Evolutionary conservation across 1,284 basidiomycete species (phyloP), one percentile per base, ranked within the genome.

Genomic region (Rhodotorula sp.): DNA sequence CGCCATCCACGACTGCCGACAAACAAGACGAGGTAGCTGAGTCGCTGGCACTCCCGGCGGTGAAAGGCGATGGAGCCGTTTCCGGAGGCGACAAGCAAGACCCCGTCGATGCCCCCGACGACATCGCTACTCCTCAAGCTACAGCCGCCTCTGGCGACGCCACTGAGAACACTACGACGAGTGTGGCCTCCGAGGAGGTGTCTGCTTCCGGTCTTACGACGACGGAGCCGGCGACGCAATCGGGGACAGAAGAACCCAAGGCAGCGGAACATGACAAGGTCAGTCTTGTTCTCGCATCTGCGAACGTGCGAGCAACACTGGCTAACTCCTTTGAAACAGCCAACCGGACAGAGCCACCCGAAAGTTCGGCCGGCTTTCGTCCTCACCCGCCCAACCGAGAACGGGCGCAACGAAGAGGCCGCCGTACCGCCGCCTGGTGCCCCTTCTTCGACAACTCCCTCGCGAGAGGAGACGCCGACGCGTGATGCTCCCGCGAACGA

Each of bases 331-430:
- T n/a, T 10, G 6, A 24, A 1, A 22, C 30, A 42, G 37, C 7
- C 10, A 2, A 42, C 8, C 37, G 37, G 37, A 14, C 37, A 42
- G 37, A 42, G 37, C 37, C 37, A 42, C 37, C 37, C 37, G 37
- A 10, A 42, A 42, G 37, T 42, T 17, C 45, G 54, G 2, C 60
- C 60, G 20, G 60, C 66, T 17, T 54, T 67, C 26, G 15, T 63
- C 37, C 48, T 67, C 14, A 67, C 66, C 3, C 55, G 61, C 8
- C 61, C 66, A 0, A 67, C 66, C 1, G 24, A 51, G 20, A 30
- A n/a, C n/a, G 66, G 66, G 22, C 56, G n/a, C 30, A 67, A 63
- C 66, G 66, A 67, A 44, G 17, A 48, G 12, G 37, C 62, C 22
- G 30, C 26, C 33, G 30, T 62, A 29, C 37, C 66, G 7, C 60